phyloP scores from a whole-genome alignment of 1,284 basidiomycete species.

The Caloboletus firmus region DNA sequence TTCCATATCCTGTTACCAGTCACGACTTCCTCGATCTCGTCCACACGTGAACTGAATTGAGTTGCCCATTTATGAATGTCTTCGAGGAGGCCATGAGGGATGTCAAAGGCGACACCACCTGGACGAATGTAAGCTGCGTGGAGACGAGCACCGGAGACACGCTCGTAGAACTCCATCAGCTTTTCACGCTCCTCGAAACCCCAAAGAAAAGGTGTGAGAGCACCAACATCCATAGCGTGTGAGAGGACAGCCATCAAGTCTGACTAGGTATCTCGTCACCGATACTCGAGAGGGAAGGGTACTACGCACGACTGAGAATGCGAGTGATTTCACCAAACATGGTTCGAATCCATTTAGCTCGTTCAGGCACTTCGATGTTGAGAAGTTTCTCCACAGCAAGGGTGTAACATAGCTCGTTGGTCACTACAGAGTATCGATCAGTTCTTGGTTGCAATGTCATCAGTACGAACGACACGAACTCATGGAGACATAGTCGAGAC shows the following conservation, averaged over 20 bases:
- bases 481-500: conserved; percentile 99
- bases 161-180: conserved; percentile 99
- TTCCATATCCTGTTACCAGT: conserved; percentile 99
- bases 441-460: neutral
- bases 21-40: conserved; percentile 98
- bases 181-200: conserved; percentile 99
- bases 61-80: conserved; percentile 99
- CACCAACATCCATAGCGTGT: conserved; percentile 96
- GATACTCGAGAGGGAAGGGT: neutral
- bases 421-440: conserved; percentile 57
- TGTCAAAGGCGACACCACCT: conserved; percentile 96
- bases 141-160: conserved; percentile 95
- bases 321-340: conserved; percentile 97
- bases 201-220: conserved; percentile 98
- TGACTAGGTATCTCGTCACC: conserved; percentile 28
- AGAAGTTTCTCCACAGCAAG: conserved; percentile 98
- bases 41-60: conserved; percentile 87
- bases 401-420: conserved; percentile 95
- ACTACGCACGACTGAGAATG: conserved; percentile 80
- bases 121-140: conserved; percentile 98
- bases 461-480: conserved; percentile 54
- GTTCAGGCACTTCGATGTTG: conserved; percentile 98
- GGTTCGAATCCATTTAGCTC: conserved; percentile 98
- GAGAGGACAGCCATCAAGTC: conserved; percentile 98
- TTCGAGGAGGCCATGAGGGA: conserved; percentile 94